Evolutionary conservation across 768 basidiomycete species (phyloP), one percentile per base, ranked within the genome.

Genomic region (Boletus reticulatus): DNA sequence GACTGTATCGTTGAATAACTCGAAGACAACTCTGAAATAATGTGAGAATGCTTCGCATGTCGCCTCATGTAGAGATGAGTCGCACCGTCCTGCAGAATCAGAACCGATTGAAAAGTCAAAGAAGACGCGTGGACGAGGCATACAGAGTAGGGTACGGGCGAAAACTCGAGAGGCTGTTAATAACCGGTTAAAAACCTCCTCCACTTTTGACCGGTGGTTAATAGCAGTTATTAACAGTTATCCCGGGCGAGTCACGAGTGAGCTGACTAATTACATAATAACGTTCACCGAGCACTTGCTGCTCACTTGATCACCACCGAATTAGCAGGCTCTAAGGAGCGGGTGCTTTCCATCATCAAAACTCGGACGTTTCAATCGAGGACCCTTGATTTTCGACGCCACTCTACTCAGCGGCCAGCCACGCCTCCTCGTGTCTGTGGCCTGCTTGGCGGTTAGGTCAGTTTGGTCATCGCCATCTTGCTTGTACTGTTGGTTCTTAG

Each of bases 1-100:
- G 3, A 81, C 82, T 9, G 77, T 72, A 66, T 92, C 87, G 58
- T 73, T 82, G 75, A 80, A 92, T 12, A 95, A 76, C 69, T 94
- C 92, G 50, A 89, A 87, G 49, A 88, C 75, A 41, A 89, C 77
- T 59, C 88, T 90, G 64, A 0, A 48, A 46, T 24, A 58, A 48
- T 55, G 27, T 55, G 37, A 66, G 58, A 19, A 37, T 57, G 50
- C 43, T 50, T 34, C 38, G 55, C n/a, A 46, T 17, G n/a, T 10
- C 4, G 24, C 6, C 53, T 14, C n/a, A n/a, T n/a, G 45, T 43
- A 53, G 27, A 45, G 14, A 27, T 24, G 6, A 22, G 22, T 9
- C 74, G 19, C 50, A 83, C 87, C 89, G 79, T 64, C 88, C 88
- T 10, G 75, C 63, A 27, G 77, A 75, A 24, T 77, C 67, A 56